phyloP scores from a whole-genome alignment of 495 filamentous ascomycete species.

The Choiromyces venosus region DNA sequence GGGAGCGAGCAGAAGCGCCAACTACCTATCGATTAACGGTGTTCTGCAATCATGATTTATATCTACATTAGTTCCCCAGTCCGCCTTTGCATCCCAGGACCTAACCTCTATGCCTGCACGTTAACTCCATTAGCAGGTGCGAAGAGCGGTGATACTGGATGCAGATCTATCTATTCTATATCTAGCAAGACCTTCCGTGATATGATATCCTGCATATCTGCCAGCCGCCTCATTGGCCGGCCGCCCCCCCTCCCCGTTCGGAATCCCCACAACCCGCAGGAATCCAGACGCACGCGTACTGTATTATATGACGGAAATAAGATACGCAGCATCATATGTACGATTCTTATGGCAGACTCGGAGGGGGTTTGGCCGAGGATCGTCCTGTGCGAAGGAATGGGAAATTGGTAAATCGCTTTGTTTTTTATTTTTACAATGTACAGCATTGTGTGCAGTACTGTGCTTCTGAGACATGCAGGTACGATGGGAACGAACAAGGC shows the following conservation, averaged over 20 bases:
- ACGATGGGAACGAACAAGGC: neutral
- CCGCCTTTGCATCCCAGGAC: neutral
- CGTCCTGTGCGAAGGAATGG: neutral
- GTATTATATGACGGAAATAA: neutral
- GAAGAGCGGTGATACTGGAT: neutral
- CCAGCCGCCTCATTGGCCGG: neutral
- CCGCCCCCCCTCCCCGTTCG: too few relatives aligned
- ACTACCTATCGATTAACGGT: neutral
- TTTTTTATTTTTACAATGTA: neutral
- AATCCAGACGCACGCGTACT: neutral
- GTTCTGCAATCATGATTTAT: neutral
- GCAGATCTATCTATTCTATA: neutral
- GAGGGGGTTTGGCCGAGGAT: neutral
- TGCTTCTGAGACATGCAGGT: slow-evolving; percentile 3
- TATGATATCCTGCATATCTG: neutral
- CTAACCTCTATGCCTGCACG: neutral
- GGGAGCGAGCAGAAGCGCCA: neutral
- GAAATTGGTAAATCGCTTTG: neutral
- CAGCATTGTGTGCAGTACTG: neutral
- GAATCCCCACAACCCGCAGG: neutral
- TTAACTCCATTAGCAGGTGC: neutral
- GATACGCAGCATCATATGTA: neutral
- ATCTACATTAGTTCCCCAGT: neutral
- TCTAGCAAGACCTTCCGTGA: neutral
- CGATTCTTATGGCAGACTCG: neutral